A percentile compares a stretch with the other conserved stretches of the same genome.
Evolutionary conservation across 768 basidiomycete genomes (phyloP).

Genomic region (Gyrodon lividus): DNA sequence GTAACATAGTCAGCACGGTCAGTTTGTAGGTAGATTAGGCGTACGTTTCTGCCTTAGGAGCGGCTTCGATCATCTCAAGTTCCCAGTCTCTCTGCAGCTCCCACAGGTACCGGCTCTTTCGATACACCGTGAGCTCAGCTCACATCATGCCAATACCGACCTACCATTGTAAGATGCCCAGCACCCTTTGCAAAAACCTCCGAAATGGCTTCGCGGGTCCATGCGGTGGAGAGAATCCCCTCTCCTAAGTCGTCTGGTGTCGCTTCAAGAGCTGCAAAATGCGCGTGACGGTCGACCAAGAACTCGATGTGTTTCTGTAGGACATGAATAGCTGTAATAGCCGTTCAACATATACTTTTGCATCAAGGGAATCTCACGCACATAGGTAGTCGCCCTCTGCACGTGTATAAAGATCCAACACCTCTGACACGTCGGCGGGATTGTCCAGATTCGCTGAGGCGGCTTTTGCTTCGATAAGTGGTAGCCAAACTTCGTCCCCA

Average conservation of each 20-base stretch:
- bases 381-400: slow-evolving; percentile 81
- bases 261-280: slow-evolving; percentile 34
- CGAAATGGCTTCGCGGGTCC: slow-evolving; percentile 57
- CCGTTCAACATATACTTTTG: slow-evolving; percentile 16
- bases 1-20: background rate
- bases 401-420: slow-evolving; percentile 59
- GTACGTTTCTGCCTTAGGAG: slow-evolving; percentile 48
- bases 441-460: slow-evolving; percentile 51
- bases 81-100: slow-evolving; percentile 75
- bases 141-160: slow-evolving; percentile 11
- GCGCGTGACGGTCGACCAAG: slow-evolving; percentile 40
- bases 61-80: slow-evolving; percentile 55
- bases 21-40: background rate
- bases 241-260: slow-evolving; percentile 49
- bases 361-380: slow-evolving; percentile 39
- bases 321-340: slow-evolving; percentile 66
- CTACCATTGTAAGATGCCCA: slow-evolving; percentile 64
- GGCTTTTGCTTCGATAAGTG: slow-evolving; percentile 57
- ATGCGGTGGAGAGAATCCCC: slow-evolving; percentile 57
- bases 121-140: slow-evolving; percentile 12
- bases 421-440: slow-evolving; percentile 47
- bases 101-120: slow-evolving; percentile 72
- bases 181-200: slow-evolving; percentile 56
- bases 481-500: slow-evolving; percentile 73
- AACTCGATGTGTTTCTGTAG: slow-evolving; percentile 69